Evolutionary conservation across 2,329 filamentous ascomycete species (phyloP).

Genomic region (Aspergillus novoparasiticus): DNA sequence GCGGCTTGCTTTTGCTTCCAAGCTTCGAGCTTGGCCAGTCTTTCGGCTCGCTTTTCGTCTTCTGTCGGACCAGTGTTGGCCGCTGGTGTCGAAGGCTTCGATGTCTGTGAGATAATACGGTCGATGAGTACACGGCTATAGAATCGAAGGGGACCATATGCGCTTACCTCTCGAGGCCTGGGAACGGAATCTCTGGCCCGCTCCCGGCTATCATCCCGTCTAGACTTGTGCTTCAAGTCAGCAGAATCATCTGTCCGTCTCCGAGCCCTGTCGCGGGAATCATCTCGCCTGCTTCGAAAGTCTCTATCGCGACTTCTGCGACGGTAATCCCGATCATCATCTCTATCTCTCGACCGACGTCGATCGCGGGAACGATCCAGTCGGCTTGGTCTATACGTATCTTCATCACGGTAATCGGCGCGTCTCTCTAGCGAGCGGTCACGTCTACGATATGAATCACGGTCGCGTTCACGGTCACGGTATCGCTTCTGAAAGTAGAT

Average conservation of each 20-base stretch:
- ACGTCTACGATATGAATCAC: conserved; percentile 63
- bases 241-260: conserved; percentile 69
- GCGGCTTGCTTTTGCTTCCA: conserved; percentile 89
- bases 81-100: conserved; percentile 52
- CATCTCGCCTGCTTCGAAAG: conserved; percentile 70
- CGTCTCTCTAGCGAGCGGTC: conserved; percentile 66
- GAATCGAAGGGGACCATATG: background rate
- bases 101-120: conserved; percentile 43
- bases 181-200: conserved; percentile 54
- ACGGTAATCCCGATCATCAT: conserved; percentile 60
- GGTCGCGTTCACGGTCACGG: conserved; percentile 54
- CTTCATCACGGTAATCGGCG: conserved; percentile 57
- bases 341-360: conserved; percentile 60
- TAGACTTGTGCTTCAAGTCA: conserved; percentile 68
- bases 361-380: conserved; percentile 68
- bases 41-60: conserved; percentile 76
- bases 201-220: conserved; percentile 66
- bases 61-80: conserved; percentile 60
- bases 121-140: background rate
- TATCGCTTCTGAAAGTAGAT: conserved; percentile 53
- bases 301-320: conserved; percentile 70
- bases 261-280: conserved; percentile 67
- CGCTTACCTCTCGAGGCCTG: conserved; percentile 62
- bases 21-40: conserved; percentile 78
- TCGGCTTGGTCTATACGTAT: conserved; percentile 62